Evolutionary conservation across 495 filamentous ascomycete genomes (phyloP).

Genomic region (Penicillium fimorum): DNA sequence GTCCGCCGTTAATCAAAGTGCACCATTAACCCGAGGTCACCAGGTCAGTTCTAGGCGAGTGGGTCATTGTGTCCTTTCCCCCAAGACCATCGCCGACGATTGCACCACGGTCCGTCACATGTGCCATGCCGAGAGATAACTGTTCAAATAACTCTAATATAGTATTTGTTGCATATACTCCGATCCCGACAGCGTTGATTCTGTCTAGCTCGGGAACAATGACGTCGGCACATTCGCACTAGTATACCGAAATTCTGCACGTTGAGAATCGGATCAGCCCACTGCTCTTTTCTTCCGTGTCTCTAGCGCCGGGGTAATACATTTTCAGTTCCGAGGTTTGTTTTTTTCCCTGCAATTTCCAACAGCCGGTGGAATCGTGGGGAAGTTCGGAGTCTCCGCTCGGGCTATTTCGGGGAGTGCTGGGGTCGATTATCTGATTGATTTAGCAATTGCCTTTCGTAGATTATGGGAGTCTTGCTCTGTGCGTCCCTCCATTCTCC

Average conservation of each 20-base stretch:
- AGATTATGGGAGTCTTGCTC: not conserved
- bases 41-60: not conserved
- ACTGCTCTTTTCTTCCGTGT: not conserved
- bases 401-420: constrained; percentile 9
- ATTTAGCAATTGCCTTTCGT: constrained; percentile 7
- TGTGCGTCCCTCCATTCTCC: not conserved
- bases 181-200: not conserved
- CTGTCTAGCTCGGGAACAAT: not conserved
- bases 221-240: not conserved
- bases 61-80: not conserved
- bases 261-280: not conserved
- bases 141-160: not conserved
- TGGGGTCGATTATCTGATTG: constrained; percentile 12
- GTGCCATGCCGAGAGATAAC: not conserved
- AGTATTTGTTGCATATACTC: not conserved
- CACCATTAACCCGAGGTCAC: constrained; percentile 1
- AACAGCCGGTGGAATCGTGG: not conserved
- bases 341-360: not conserved
- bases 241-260: not conserved
- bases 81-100: not conserved
- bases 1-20: not conserved
- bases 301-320: not conserved
- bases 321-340: constrained; percentile 1
- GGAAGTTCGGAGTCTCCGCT: constrained; percentile 4
- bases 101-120: not conserved